These are phyloP conservation scores for Aspergillus sclerotiicarbonarius DNA, from an alignment of 495 filamentous ascomycete species.

Conservation along the genomic window DNA sequence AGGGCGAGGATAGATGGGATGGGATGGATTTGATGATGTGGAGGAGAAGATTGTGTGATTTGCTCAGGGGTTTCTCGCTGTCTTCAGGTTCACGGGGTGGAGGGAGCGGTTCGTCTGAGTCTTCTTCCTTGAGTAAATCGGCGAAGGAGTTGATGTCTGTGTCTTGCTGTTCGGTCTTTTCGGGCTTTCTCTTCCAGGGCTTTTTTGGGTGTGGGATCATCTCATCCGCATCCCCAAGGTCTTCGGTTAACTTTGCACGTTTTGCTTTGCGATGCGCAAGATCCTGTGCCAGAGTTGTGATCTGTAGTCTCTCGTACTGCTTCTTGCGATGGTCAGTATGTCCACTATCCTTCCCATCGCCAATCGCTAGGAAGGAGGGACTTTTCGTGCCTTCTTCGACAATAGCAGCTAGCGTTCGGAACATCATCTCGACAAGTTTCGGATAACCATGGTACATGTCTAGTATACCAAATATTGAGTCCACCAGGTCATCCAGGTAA, in stretches of 20 bases:
- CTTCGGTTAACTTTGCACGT: conserved; percentile 30
- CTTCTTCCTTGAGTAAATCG: conserved; percentile 31
- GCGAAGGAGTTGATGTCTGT: conserved; percentile 31
- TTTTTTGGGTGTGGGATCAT: conserved; percentile 34
- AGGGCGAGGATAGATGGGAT: conserved; percentile 81
- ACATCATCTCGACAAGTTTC: conserved; percentile 78
- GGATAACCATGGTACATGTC: conserved; percentile 94
- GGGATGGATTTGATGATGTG: conserved; percentile 69
- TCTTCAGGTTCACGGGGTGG: conserved; percentile 51
- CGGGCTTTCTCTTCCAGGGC: conserved; percentile 33
- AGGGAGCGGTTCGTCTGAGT: conserved; percentile 40
- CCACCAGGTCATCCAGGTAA: conserved; percentile 87
- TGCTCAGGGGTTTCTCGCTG: conserved; percentile 51
- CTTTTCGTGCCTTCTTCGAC: conserved; percentile 76
- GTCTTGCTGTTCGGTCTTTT: conserved; percentile 29
- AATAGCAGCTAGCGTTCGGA: conserved; percentile 74
- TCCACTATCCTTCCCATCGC: conserved; percentile 24
- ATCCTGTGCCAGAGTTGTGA: conserved; percentile 38
- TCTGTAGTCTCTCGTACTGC: conserved; percentile 33
- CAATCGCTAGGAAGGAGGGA: conserved; percentile 55
- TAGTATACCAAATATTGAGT: conserved; percentile 83
- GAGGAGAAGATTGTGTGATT: conserved; percentile 59
- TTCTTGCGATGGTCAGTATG: conserved; percentile 38
- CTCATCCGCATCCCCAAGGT: conserved; percentile 32
- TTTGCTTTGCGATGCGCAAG: conserved; percentile 38